Conservation (phyloP, 2,329 filamentous ascomycete species). For the Verticillium longisporum region DNA sequence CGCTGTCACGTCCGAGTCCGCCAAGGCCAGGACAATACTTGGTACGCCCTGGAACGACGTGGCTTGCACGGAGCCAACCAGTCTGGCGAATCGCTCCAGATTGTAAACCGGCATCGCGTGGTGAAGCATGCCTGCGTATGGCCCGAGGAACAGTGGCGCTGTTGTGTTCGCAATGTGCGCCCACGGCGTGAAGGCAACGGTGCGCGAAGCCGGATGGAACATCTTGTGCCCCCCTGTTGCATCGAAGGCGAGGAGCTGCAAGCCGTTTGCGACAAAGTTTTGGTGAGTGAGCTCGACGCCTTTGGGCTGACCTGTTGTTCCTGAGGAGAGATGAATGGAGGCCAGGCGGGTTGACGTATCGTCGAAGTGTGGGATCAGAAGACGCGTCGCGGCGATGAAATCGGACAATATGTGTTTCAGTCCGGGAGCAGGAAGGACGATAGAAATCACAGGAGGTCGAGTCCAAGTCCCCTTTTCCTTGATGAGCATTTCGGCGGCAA, state of each 20-base stretch:
- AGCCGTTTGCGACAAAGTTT: constrained; percentile 70
- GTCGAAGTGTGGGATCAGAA: constrained; percentile 26
- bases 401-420: constrained; percentile 23
- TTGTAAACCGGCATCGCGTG: constrained; percentile 34
- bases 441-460: constrained; percentile 25
- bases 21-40: constrained; percentile 27
- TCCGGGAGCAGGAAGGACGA: constrained; percentile 17
- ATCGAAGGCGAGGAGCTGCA: constrained; percentile 22
- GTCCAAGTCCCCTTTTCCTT: constrained; percentile 22
- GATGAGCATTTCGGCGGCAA: constrained; percentile 19
- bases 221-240: constrained; percentile 23
- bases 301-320: constrained; percentile 87
- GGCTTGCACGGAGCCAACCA: constrained; percentile 26
- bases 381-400: constrained; percentile 20
- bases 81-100: constrained; percentile 23
- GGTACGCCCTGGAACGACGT: constrained; percentile 32
- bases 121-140: constrained; percentile 35
- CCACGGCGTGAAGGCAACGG: constrained; percentile 35
- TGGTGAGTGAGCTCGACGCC: constrained; percentile 80
- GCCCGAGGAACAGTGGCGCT: constrained; percentile 31
- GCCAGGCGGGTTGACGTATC: constrained; percentile 18
- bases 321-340: constrained; percentile 36
- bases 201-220: constrained; percentile 24
- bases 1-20: constrained; percentile 25
- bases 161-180: constrained; percentile 37